A percentile compares a stretch with the other conserved stretches of the same genome.
Conservation (phyloP, 2,329 filamentous ascomycete genomes). For the Ceratocystis smalleyi region DNA sequence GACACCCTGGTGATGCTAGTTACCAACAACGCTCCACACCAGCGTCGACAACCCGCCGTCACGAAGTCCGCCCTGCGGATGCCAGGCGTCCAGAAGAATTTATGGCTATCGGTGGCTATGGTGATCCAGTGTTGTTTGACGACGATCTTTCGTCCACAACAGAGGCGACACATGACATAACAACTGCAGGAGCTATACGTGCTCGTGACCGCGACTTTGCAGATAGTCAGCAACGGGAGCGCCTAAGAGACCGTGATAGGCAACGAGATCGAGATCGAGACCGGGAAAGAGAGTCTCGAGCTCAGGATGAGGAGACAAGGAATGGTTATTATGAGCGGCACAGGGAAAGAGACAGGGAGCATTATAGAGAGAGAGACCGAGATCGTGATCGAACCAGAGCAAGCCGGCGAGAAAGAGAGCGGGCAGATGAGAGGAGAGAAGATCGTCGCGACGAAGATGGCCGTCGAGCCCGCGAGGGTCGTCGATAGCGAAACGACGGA, state of each 20-base stretch:
- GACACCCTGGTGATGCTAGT: neutral
- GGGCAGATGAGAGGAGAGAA: neutral
- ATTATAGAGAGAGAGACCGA: neutral
- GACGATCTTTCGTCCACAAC: slow-evolving; percentile 27
- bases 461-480: neutral
- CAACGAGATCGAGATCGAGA: neutral
- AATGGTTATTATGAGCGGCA: neutral
- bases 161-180: slow-evolving; percentile 23
- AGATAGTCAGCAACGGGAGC: neutral
- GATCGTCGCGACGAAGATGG: neutral
- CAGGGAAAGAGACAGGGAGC: neutral
- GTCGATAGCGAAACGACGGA: neutral
- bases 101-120: slow-evolving; percentile 69
- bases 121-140: slow-evolving; percentile 63
- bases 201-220: neutral
- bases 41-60: slow-evolving; percentile 24
- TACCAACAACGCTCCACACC: neutral
- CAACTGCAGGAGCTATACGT: neutral
- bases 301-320: neutral
- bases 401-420: neutral
- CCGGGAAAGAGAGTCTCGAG: slow-evolving; percentile 1
- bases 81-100: slow-evolving; percentile 60
- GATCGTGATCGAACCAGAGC: neutral
- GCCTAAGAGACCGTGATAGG: neutral
- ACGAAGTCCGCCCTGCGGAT: slow-evolving; percentile 52